Evolutionary conservation across 2,329 filamentous ascomycete genomes (phyloP).

Genomic region (Reticulascus tulasneorum): DNA sequence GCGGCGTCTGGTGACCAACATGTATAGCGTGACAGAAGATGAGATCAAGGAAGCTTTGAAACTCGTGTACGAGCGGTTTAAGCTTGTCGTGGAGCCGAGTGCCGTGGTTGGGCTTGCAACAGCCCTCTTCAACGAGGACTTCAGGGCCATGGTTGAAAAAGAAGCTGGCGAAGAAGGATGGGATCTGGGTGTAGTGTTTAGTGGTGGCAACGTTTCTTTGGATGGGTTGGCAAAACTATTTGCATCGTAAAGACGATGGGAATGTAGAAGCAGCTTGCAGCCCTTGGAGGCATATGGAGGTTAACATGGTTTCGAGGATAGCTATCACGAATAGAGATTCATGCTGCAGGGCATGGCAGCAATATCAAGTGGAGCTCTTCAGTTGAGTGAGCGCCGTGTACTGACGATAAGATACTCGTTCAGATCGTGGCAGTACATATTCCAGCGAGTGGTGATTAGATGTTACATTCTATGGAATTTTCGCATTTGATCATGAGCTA

Average conservation of each 20-base stretch:
- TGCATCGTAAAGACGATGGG: constrained; percentile 18
- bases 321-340: no score
- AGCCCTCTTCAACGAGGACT: constrained; percentile 81
- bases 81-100: constrained; percentile 87
- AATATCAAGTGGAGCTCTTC: no score
- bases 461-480: no score
- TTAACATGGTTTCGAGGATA: no score
- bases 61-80: constrained; percentile 81
- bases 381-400: not conserved
- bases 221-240: constrained; percentile 52
- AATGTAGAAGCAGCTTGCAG: no score
- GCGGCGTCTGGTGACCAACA: constrained; percentile 61
- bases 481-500: no score
- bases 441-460: no score
- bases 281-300: no score
- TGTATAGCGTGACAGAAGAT: constrained; percentile 73
- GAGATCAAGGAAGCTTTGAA: constrained; percentile 75
- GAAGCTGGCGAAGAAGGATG: constrained; percentile 72
- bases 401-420: no score
- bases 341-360: no score
- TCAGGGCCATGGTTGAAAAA: constrained; percentile 63
- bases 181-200: constrained; percentile 61
- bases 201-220: constrained; percentile 56
- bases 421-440: no score
- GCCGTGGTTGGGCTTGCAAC: constrained; percentile 81